Evolutionary conservation across 306 rosid species (phyloP), one percentile per base, ranked within the genome.

Genomic region (Prunus armeniaca): DNA sequence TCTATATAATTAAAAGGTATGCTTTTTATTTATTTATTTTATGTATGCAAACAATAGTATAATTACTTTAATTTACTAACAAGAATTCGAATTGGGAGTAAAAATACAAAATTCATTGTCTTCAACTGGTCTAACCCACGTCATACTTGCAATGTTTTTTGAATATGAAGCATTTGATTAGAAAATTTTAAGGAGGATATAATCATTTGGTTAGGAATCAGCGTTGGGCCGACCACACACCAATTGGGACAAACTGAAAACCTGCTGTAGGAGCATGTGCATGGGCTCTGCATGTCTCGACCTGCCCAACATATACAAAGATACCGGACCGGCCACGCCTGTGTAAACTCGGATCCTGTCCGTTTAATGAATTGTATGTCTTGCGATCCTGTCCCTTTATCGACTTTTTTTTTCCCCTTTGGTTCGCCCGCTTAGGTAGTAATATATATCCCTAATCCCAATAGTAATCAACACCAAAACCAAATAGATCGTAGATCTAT

Each of bases 231-330:
- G 57, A n/a, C 34, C 28, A 19, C 2, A 47, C 9, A 38, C 14
- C 14, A 56, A 17, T 67, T 61, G 65, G 64, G 81, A 80, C 85
- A 78, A 57, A 75, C 67, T 32, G 32, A 76, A 63, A 74, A 55
- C 77, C 50, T 55, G 66, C 6, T 15, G 30, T 28, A 17, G 43
- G 5, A 22, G 50, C 80, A 78, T 71, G 81, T 84, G 83, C 73
- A 67, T 78, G 84, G 71, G 69, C 75, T 62, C 71, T 51, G 56
- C 58, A 18, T 78, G 82, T 64, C 79, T 65, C 49, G 18, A 50
- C 34, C 5, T 50, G 1, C 69, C 20, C 62, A 57, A 69, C 71
- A 32, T 15, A 7, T 32, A 2, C 22, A 24, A 47, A 19, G 64
- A 73, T 72, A 49, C 56, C 67, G 54, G 81, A 56, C 62, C 38